These are phyloP conservation scores for Phytomonas francai DNA, from an alignment of 208 protist species.

Conservation along the genomic window DNA sequence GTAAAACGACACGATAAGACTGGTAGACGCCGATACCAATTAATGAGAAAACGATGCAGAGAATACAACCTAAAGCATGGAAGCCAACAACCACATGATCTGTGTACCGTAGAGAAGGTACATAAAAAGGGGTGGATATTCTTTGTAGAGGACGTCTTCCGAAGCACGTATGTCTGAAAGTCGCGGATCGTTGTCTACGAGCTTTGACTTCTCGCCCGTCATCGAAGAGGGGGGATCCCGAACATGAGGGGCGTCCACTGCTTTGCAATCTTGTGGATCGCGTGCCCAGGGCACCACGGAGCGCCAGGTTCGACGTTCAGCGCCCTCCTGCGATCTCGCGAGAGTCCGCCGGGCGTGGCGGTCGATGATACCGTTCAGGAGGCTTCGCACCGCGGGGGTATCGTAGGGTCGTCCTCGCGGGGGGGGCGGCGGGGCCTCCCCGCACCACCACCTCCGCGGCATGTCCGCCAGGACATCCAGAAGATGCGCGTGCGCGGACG, in stretches of 20 bases:
- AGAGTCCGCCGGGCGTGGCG: neutral
- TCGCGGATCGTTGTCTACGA: neutral
- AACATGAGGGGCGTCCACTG: neutral
- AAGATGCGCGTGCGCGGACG: conserved; percentile 10
- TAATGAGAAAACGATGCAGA: neutral
- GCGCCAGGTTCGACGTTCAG: neutral
- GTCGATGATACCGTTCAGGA: neutral
- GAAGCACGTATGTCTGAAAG: neutral
- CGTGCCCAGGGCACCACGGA: neutral
- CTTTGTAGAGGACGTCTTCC: conserved; percentile 5
- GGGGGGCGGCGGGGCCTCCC: neutral
- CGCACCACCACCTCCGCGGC: conserved; percentile 8
- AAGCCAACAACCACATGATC: neutral
- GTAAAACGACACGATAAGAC: neutral
- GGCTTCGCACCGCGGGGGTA: neutral
- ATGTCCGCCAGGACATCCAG: conserved; percentile 19
- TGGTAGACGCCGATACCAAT: neutral
- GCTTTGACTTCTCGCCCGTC: neutral
- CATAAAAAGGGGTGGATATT: conserved; percentile 3
- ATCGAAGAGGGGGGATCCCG: neutral
- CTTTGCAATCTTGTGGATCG: neutral
- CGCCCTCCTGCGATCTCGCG: neutral
- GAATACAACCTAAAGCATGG: conserved; percentile 15
- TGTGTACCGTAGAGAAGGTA: conserved; percentile 5
- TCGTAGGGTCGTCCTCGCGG: neutral